Percentiles rank a stretch among this genome's conserved stretches.
Conservation (phyloP, 2,329 filamentous ascomycete species). For the Pseudogymnoascus pannorum region DNA sequence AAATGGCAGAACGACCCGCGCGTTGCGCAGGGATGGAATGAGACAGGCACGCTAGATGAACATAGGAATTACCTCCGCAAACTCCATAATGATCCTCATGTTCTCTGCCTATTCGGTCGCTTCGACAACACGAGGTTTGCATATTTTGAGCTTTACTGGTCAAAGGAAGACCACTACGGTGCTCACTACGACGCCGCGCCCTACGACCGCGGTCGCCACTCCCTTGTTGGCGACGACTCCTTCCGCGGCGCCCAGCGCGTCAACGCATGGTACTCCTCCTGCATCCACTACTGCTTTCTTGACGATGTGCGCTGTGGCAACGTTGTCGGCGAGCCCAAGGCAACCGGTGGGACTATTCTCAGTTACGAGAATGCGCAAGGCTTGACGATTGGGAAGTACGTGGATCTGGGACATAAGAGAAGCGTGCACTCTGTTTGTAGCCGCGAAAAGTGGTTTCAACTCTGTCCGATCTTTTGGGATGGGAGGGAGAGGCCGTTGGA, state of each 20-base stretch:
- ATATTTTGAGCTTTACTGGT: conserved; percentile 79
- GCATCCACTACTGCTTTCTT: conserved; percentile 57
- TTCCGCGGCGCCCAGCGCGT: conserved; percentile 55
- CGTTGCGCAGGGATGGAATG: conserved; percentile 73
- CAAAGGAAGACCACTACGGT: conserved; percentile 56
- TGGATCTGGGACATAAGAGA: conserved; percentile 34
- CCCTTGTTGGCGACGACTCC: conserved; percentile 48
- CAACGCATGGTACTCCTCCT: conserved; percentile 52
- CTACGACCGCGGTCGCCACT: conserved; percentile 54
- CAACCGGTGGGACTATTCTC: conserved; percentile 61
- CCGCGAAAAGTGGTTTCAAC: conserved; percentile 36
- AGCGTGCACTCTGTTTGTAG: conserved; percentile 31
- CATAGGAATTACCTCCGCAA: conserved; percentile 63
- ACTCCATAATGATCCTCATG: conserved; percentile 64
- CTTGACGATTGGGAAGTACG: conserved; percentile 29
- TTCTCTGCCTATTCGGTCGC: conserved; percentile 60
- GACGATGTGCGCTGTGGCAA: conserved; percentile 51
- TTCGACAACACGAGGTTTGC: conserved; percentile 67
- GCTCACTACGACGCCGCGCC: conserved; percentile 48
- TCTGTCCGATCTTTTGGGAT: conserved; percentile 43
- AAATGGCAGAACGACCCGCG: conserved; percentile 79
- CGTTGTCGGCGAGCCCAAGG: conserved; percentile 64
- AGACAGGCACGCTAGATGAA: conserved; percentile 67
- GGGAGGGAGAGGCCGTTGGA: conserved; percentile 37
- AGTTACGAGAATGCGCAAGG: conserved; percentile 28